phyloP scores from a whole-genome alignment of 352 stramenopile species.

The Globisporangium carolinianum region DNA sequence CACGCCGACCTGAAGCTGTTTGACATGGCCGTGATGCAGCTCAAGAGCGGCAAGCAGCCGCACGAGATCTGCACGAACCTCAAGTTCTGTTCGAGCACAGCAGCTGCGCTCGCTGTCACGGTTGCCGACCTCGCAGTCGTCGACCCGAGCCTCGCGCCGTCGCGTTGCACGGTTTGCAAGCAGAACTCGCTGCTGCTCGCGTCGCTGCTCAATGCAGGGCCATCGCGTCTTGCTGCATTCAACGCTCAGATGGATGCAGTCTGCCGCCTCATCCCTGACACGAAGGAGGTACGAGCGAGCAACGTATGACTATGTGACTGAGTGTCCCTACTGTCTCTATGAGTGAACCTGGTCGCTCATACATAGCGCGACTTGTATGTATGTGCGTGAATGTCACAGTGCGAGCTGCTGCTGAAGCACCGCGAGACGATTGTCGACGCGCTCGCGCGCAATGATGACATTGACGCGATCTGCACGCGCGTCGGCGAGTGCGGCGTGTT shows the following conservation, averaged over 20 bases:
- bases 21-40: slow-evolving; percentile 33
- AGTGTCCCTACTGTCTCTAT: no score
- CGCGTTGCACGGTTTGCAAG: slow-evolving; percentile 47
- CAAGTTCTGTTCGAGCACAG: slow-evolving; percentile 32
- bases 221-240: slow-evolving; percentile 42
- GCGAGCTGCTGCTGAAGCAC: slow-evolving; percentile 48
- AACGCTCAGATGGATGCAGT: slow-evolving; percentile 38
- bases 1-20: slow-evolving; percentile 65
- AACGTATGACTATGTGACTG: no score
- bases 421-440: slow-evolving; percentile 41
- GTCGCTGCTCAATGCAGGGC: slow-evolving; percentile 31
- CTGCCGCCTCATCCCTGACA: slow-evolving; percentile 52
- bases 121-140: slow-evolving; percentile 33
- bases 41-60: slow-evolving; percentile 53
- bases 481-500: slow-evolving; percentile 29
- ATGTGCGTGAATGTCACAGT: slow-evolving; percentile 17
- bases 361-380: not conserved
- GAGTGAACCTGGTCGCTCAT: not conserved
- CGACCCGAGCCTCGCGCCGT: slow-evolving; percentile 28
- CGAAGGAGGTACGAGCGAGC: slow-evolving; percentile 22
- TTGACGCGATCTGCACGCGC: slow-evolving; percentile 43
- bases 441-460: slow-evolving; percentile 38
- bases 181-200: slow-evolving; percentile 51
- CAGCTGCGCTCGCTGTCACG: slow-evolving; percentile 14
- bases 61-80: slow-evolving; percentile 48